These are phyloP conservation scores for Lipomyces spencermartinsiae DNA, from an alignment of 805 yeast species.

Conservation along the genomic window DNA sequence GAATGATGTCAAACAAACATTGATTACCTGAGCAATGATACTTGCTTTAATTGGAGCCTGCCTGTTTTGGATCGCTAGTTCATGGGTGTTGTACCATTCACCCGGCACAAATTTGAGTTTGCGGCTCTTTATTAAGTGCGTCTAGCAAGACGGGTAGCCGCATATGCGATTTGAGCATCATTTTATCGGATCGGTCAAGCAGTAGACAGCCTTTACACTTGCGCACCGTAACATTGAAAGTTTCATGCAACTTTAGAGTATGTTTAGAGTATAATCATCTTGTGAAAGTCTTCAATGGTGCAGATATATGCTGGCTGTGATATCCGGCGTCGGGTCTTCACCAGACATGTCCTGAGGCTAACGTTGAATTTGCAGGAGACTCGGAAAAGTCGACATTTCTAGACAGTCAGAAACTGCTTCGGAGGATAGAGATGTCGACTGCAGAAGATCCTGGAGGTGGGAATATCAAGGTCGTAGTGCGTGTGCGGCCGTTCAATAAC, in stretches of 20 bases:
- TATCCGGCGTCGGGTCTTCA: neutral
- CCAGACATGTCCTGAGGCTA: neutral
- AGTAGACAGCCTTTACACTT: neutral
- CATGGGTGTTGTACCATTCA: too few species aligned
- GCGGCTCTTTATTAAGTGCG: too few species aligned
- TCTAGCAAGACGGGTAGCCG: too few species aligned
- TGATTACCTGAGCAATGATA: too few species aligned
- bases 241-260: neutral
- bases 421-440: constrained; percentile 18
- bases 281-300: neutral
- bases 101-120: too few species aligned
- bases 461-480: constrained; percentile 50
- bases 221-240: neutral
- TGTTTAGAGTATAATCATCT: neutral
- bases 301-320: neutral
- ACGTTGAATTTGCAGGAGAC: neutral
- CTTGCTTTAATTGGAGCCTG: too few species aligned
- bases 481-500: constrained; percentile 48
- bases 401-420: neutral
- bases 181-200: neutral
- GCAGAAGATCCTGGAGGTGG: constrained; percentile 37
- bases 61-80: too few species aligned
- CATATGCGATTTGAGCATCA: neutral
- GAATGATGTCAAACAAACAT: too few species aligned
- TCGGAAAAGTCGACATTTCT: neutral